Evolutionary conservation across 1,139 yeast species (phyloP), one percentile per base, ranked within the genome.

Genomic region (Arxiozyma telluris): DNA sequence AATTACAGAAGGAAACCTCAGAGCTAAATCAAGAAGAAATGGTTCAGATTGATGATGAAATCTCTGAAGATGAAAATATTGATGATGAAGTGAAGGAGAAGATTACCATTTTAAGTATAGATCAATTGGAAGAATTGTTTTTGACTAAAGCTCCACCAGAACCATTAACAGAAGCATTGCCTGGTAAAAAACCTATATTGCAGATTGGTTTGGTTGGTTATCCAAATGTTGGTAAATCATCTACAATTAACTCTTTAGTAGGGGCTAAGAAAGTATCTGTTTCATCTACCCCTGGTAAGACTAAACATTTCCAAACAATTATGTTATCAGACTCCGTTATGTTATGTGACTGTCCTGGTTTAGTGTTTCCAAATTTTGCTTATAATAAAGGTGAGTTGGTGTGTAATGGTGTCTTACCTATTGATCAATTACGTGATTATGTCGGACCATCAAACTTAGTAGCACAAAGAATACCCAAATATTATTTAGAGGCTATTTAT

Each of bases 331-430:
- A 86, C 50, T 78, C 85, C 48, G 95, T 93, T 9, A 78, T 89
- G 61, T 77, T 94, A 53, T 93, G 98, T 73, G 99, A 94, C 78
- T 94, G 99, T 77, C 99, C 99, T 1, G 99, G 99, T 78, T 78
- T 94, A 61, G 99, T 94, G 23, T 94, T 94, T 76, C 98, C 99
- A 41, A 94, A 93, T 67, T 94, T 93, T 70, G 98, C 98, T 21
- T 87, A 87, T 68, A 88, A 97, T 27, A 90, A 91, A 66, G 98
- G 96, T 62, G 99, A 94, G 66, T 80, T 94, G 64, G 98, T 94
- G 0, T 90, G 98, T 75, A 89, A 90, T 67, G 99, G 99, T 78
- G 96, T 94, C 12, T 77, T 94, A 56, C 98, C 99, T 22, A 93
- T 94, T 64, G 98, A 94, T 73, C 98, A 94, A 72, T 78, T 94